Evolutionary conservation across 2,329 filamentous ascomycete genomes (phyloP), one percentile per base, ranked within the genome.

Genomic region (Diaporthe caulivora): DNA sequence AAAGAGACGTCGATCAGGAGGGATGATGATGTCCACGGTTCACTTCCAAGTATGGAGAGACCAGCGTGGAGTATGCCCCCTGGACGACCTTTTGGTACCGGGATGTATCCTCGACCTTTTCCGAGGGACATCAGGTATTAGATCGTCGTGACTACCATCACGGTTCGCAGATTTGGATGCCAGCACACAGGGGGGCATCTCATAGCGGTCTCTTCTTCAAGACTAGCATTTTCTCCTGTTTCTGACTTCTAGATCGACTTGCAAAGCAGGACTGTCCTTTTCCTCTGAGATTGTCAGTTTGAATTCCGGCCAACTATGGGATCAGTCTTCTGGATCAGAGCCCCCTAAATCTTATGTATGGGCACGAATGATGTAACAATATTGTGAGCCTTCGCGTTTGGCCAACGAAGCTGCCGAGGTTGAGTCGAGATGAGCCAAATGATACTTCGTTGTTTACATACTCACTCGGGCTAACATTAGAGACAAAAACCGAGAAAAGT

Each of bases 21-120:
- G 53, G 85, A 86, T 76, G 81, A 83, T 44, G 83, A 85, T 31
- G 75, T 78, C 18, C 76, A 76, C 26, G 78, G 79, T 9, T 77
- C 81, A n/a, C 77, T 88, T 65, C 86, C 86, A 8, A 83, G 85
- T 11, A 88, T 87, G 86, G 85, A 87, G 74, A 70, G 77, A 53
- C 29, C 68, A 1, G 47, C 31, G 13, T 70, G 68, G 68, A 51
- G 21, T 8, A 40, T 70, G 68, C 54, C 54, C 9, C 53, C 40
- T 9, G 68, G 68, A 1, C 68, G 54, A 18, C 42, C 53, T 26
- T 49, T 60, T 21, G 68, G 51, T 24, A 9, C 49, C 44, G 44
- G 51, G 29, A 24, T 65, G 11, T 51, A 37, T 3, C 68, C 54
- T 26, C 68, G 68, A 21, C 68, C 68, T 10, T 40, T 70, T 15